Evolutionary conservation across 2,329 filamentous ascomycete species (phyloP).

Genomic region (Fusarium concolor): DNA sequence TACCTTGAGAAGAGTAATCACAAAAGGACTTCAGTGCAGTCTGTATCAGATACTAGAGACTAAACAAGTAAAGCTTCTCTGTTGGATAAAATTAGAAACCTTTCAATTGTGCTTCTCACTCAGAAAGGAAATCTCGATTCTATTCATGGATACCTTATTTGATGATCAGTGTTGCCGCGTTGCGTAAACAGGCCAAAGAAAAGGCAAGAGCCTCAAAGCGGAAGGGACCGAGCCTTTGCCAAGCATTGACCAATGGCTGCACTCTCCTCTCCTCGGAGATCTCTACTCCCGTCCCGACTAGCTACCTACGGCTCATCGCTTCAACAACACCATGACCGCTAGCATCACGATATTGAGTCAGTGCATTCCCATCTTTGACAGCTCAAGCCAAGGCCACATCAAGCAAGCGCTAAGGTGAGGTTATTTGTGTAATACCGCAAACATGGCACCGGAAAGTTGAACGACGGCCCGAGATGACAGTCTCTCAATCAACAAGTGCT

Average conservation of each 20-base stretch:
- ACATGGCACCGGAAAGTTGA: not conserved
- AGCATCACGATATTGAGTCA: slow-evolving; percentile 22
- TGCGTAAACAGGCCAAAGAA: not conserved
- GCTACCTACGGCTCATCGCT: not conserved
- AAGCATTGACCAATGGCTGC: slow-evolving; percentile 17
- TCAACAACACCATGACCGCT: slow-evolving; percentile 1
- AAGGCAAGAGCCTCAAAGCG: slow-evolving; percentile 11
- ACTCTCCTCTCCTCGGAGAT: not conserved
- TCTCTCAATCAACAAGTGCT: not conserved
- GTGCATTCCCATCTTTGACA: slow-evolving; percentile 21
- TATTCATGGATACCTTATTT: not conserved
- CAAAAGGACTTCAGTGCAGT: too few relatives aligned
- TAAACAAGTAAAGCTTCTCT: not conserved
- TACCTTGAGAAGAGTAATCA: not conserved
- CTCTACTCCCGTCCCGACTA: not conserved
- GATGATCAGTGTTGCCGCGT: too few relatives aligned
- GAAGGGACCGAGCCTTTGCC: slow-evolving; percentile 19
- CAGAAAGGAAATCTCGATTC: not conserved
- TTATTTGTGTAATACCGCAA: not conserved
- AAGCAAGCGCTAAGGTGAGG: not conserved
- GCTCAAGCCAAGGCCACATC: slow-evolving; percentile 1
- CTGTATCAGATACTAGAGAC: not conserved
- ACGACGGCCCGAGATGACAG: not conserved
- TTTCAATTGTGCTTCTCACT: not conserved
- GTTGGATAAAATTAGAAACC: not conserved